Evolutionary conservation across 306 rosid species (phyloP), one percentile per base, ranked within the genome.

Genomic region (Morella rubra): DNA sequence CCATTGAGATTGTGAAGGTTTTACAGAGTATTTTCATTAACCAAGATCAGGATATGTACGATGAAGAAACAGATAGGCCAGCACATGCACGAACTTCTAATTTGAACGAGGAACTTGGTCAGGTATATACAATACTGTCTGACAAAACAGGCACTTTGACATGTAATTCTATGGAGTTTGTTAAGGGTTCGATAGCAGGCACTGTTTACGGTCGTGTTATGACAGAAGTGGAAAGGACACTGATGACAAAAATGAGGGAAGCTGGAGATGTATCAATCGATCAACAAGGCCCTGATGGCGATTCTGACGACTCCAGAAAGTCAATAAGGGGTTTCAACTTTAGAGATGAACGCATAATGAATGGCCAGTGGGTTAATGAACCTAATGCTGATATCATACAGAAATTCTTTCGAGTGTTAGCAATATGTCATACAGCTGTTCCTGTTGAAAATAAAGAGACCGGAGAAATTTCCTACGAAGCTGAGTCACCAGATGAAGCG

Each of bases 401-500:
- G 52, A 12, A 49, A 49, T 15, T 49, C 52, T 3, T 12, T 12
- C 14, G 0, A 15, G 11, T 3, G 5, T 49, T 49, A 2, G 5
- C 52, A 49, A 12, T 15, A 49, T 49, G 14, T 12, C 11, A 49
- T 49, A 15, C 52, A 49, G 96, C 93, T 46, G 77, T 93, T 84
- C 95, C 98, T 6, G 92, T 81, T 24, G 77, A 19, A 65, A 69
- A 88, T 82, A 71, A 85, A 46, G 81, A 72, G 37, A 60, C 86
- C 0, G 83, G 91, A 68, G 93, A 89, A 58, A 84, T 88, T 77
- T 80, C 89, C 20, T 93, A 93, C 46, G 96, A 89, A 82, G 96
- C 98, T 0, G 97, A 93, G 82, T 91, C 98, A 18, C 98, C 93
- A 5, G 98, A 93, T 84, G 98, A 93, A 85, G 97, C 97, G 7